Evolutionary conservation across 1,139 yeast species (phyloP).

Genomic region (Torulaspora globosa): DNA sequence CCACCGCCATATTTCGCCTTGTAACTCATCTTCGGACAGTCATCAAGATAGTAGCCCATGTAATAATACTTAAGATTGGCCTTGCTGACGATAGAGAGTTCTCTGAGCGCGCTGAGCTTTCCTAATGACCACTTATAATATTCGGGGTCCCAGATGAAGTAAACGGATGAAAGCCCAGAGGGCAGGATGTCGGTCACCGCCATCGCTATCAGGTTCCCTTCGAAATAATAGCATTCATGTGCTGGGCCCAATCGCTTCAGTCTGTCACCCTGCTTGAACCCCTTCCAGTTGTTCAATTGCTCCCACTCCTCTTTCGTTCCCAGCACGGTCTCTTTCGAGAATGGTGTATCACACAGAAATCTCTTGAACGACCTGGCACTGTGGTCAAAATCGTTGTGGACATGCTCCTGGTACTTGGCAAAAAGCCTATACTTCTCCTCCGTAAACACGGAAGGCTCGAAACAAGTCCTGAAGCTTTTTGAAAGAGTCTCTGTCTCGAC

Average conservation of each 20-base stretch:
- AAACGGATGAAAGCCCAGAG: slow-evolving; percentile 73
- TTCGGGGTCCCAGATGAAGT: slow-evolving; percentile 86
- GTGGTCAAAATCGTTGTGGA: slow-evolving; percentile 61
- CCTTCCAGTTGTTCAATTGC: slow-evolving; percentile 38
- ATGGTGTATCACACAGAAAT: slow-evolving; percentile 73
- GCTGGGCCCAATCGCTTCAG: slow-evolving; percentile 44
- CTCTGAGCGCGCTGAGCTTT: slow-evolving; percentile 70
- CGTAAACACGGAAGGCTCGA: slow-evolving; percentile 53
- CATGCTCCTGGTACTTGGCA: slow-evolving; percentile 60
- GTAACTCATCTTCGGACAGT: slow-evolving; percentile 78
- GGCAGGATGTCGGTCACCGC: slow-evolving; percentile 79
- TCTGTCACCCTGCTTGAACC: slow-evolving; percentile 14
- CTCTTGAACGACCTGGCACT: slow-evolving; percentile 49
- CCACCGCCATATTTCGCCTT: slow-evolving; percentile 78
- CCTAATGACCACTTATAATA: slow-evolving; percentile 70
- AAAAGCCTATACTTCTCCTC: slow-evolving; percentile 63
- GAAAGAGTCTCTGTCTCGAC: slow-evolving; percentile 31
- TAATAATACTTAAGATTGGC: slow-evolving; percentile 51
- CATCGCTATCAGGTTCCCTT: slow-evolving; percentile 63
- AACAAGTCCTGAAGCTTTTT: slow-evolving; percentile 44
- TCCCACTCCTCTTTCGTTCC: slow-evolving; percentile 33
- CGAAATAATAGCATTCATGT: slow-evolving; percentile 74
- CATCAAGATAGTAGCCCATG: slow-evolving; percentile 73
- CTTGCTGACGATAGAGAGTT: slow-evolving; percentile 47
- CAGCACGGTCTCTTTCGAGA: slow-evolving; percentile 36